Evolutionary conservation across 306 rosid genomes (phyloP).

Genomic region (Echinosophora koreensis): DNA sequence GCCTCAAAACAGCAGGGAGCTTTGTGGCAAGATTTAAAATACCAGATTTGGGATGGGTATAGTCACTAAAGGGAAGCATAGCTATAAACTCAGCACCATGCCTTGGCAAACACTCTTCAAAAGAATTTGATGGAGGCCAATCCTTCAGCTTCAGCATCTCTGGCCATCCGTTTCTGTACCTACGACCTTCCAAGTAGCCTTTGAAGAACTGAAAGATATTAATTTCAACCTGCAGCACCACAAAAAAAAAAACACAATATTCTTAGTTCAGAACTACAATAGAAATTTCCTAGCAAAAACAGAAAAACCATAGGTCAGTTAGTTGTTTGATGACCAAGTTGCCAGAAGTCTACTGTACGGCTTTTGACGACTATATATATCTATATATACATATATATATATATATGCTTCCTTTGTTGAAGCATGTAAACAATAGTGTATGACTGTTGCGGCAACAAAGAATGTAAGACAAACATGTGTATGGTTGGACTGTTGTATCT

Average conservation of each 20-base stretch:
- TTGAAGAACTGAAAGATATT: constrained; percentile 63
- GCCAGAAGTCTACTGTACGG: background rate
- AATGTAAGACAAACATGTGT: background rate
- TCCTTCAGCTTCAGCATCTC: constrained; percentile 76
- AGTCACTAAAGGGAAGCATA: constrained; percentile 72
- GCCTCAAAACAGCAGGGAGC: constrained; percentile 68
- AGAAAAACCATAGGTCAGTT: constrained; percentile 19
- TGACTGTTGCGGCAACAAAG: too few species aligned
- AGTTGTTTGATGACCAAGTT: constrained; percentile 34
- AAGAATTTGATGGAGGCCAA: constrained; percentile 74
- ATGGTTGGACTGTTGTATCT: background rate
- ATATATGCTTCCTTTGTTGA: background rate
- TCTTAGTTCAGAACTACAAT: constrained; percentile 27
- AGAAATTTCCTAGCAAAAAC: constrained; percentile 29
- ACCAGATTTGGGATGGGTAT: constrained; percentile 72
- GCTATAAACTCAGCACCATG: constrained; percentile 67
- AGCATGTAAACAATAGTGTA: background rate
- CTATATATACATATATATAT: background rate
- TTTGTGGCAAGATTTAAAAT: constrained; percentile 68
- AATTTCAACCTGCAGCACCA: constrained; percentile 64
- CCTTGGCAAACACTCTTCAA: constrained; percentile 75
- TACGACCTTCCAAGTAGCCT: constrained; percentile 72
- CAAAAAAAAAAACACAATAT: constrained; percentile 22
- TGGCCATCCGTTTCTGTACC: constrained; percentile 68
- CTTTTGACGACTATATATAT: background rate